phyloP scores from a whole-genome alignment of 805 yeast genomes.

The Zygosaccharomyces lentus region DNA sequence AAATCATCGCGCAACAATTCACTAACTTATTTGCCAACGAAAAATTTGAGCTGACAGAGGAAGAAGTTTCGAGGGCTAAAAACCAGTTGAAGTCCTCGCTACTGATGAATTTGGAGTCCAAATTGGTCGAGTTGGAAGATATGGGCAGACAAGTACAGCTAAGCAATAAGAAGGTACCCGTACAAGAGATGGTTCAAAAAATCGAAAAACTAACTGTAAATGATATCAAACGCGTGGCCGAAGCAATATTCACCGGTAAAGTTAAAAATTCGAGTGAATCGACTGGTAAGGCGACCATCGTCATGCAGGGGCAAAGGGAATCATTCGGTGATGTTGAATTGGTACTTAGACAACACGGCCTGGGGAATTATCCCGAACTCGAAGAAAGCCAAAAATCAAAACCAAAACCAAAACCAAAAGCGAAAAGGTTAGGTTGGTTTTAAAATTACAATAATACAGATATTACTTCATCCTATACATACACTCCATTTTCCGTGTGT shows the following conservation, averaged over 20 bases:
- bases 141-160: constrained; percentile 91
- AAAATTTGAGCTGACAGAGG: constrained; percentile 57
- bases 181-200: constrained; percentile 73
- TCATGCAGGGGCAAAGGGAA: constrained; percentile 83
- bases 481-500: not conserved
- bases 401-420: not conserved
- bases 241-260: constrained; percentile 66
- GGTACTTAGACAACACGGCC: constrained; percentile 63
- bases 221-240: constrained; percentile 73
- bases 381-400: constrained; percentile 9
- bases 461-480: constrained; percentile 1
- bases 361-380: constrained; percentile 43
- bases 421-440: constrained; percentile 26
- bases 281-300: constrained; percentile 72
- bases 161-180: constrained; percentile 68
- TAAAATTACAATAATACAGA: constrained; percentile 8
- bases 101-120: constrained; percentile 89
- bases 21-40: constrained; percentile 47
- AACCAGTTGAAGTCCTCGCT: constrained; percentile 84
- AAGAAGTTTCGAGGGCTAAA: constrained; percentile 84
- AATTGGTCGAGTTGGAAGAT: constrained; percentile 91
- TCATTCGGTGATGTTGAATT: constrained; percentile 78
- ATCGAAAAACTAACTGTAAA: constrained; percentile 63
- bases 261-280: constrained; percentile 45
- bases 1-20: constrained; percentile 66